Base-by-base conservation (phyloP, 2,329 filamentous ascomycete species). In the Paraphaeosphaeria sporulosa region DNA sequence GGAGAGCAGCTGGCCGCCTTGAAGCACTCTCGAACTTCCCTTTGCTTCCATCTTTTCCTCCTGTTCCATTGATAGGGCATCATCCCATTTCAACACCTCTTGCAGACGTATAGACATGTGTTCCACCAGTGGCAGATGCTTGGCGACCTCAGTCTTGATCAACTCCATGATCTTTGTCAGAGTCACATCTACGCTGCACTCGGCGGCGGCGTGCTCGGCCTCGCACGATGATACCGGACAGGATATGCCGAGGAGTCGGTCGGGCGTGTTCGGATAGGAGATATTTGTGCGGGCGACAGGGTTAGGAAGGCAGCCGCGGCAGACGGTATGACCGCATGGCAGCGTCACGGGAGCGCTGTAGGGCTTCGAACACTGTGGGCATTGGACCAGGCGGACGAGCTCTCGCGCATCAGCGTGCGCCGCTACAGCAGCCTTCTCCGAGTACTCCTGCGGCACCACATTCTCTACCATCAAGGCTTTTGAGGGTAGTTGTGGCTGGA, bases 271-370 rank as follows among this genome's bases (percentile, higher is more conserved):
- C 0, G 92, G 93, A 75, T 94, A 96, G 1, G 92, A 90, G 59
- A 96, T 91, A 62, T 92, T 87, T 50, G 82, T 81, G 47, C 93
- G 86, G 17, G 83, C 76, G 68, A 89, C 86, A 2, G 88, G 79
- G 49, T 86, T 78, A 1, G 93, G 93, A 1, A 96, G 79, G 76
- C 94, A 97, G 52, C 77, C 76, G 70, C 85, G 88, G 79, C 94
- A 97, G 12, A 96, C 78, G 12, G 89, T 89, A 71, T 90, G 87
- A 30, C 93, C 93, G 74, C 94, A 97, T 5, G 93, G 93, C 4
- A 97, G 81, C 0, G 91, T 91, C 58, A 93, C 84, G 5, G 93
- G 91, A 9, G 87, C 83, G 48, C 79, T 82, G 32, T 95, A 81
- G 1, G 90, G 89, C 46, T 81, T 82, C 3, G 89, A 91, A 76